Evolutionary conservation across 257 asterid genomes (phyloP).

Genomic region (Leptodermis oblonga): DNA sequence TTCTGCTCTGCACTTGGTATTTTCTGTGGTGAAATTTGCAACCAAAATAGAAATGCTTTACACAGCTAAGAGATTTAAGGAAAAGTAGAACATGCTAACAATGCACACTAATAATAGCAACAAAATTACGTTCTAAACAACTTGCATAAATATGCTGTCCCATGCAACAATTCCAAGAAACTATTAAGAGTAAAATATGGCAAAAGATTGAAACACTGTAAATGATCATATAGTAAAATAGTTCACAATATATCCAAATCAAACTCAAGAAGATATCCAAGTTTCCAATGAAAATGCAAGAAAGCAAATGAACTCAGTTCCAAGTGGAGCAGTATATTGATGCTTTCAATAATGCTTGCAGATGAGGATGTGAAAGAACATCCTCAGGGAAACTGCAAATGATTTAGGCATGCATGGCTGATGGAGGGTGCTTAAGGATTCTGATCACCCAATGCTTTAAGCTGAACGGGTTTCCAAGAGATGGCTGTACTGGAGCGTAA

Average conservation of each 20-base stretch:
- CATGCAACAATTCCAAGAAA: not conserved
- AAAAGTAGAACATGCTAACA: not conserved
- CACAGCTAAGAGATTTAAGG: not conserved
- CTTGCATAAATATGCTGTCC: not conserved
- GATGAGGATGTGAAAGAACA: not conserved
- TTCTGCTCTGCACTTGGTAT: conserved; percentile 19
- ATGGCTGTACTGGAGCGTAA: not conserved
- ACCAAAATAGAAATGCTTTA: not conserved
- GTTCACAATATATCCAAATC: not conserved
- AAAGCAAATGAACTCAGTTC: not conserved
- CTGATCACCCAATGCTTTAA: not conserved
- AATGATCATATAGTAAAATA: not conserved
- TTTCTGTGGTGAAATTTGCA: conserved; percentile 42
- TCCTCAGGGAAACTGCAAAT: not conserved
- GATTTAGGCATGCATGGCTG: conserved; percentile 1
- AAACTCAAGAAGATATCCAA: not conserved
- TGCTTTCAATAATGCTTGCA: not conserved
- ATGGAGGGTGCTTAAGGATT: conserved; percentile 4
- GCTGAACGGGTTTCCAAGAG: not conserved
- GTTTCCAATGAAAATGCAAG: not conserved
- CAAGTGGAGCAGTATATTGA: not conserved
- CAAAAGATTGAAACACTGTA: not conserved
- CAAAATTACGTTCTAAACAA: not conserved
- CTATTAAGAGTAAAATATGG: not conserved
- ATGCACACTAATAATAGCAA: not conserved